Evolutionary conservation across 306 rosid genomes (phyloP), one percentile per base, ranked within the genome.

Genomic region (Pyrus betulifolia): DNA sequence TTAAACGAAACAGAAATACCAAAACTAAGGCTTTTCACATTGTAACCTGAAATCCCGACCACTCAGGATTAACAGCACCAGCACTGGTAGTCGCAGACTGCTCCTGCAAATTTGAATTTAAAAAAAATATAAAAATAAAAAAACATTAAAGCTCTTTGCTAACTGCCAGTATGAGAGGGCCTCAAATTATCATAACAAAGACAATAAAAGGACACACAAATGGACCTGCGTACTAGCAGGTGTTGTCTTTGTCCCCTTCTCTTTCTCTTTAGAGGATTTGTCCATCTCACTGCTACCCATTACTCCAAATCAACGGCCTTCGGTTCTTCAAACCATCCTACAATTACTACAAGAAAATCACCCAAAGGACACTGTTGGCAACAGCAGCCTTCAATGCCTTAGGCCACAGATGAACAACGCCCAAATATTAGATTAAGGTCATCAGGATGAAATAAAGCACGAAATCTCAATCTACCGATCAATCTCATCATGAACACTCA

Each of bases 31-130:
- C 21, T 65, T 82, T 83, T 61, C 79, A 57, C 67, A 31, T 59
- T 18, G 55, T 78, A 81, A 93, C 98, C 98, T 93, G 98, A 88
- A 90, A 93, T 74, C 91, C 87, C 71, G 98, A 82, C 98, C 98
- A 93, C 57, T 93, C 98, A 74, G 98, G 96, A 87, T 93, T 93
- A 78, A 88, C 83, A 46, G 92, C 52, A 72, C 93, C 93, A 25
- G 92, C 30, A 61, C 81, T 74, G 13, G 96, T 81, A 54, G 96
- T 82, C 0, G 93, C 81, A 83, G 96, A 70, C 76, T 92, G 97
- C 79, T 95, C 98, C 98, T 95, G 93, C 40, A 35, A 6, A 35
- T 35, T 35, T 35, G 40, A 35, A 35, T 35, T 35, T 35, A 1
- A 33, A 33, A 33, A 33, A 33, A 3, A 30, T 25, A 25, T 25